A percentile compares a stretch with the other conserved stretches of the same genome.
Conservation (phyloP, 306 rosid species). For the Castanea crenata region DNA sequence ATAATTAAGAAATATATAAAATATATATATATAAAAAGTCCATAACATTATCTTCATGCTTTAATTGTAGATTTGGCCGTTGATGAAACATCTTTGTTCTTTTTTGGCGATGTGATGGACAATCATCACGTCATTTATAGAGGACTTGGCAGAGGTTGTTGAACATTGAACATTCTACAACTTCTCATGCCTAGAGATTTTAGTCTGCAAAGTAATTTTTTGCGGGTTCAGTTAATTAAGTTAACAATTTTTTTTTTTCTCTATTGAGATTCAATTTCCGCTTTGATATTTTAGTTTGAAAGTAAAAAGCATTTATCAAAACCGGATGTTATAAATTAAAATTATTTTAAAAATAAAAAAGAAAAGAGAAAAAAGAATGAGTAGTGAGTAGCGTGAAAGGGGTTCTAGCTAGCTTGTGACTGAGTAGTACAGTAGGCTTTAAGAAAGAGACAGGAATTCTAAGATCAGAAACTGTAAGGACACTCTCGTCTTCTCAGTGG, state of each 20-base stretch:
- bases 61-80: slow-evolving; percentile 6
- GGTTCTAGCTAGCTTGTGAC: neutral
- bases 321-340: rapidly evolving
- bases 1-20: slow-evolving; percentile 3
- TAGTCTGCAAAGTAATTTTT: neutral
- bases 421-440: too few relatives aligned
- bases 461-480: neutral
- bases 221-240: too few relatives aligned
- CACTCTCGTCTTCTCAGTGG: neutral
- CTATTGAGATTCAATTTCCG: too few relatives aligned
- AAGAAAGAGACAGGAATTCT: neutral
- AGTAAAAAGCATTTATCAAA: too few relatives aligned
- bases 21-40: neutral
- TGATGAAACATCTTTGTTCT: neutral
- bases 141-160: neutral
- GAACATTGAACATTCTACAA: neutral
- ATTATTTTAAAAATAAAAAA: too few relatives aligned
- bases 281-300: too few relatives aligned
- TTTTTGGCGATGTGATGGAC: neutral
- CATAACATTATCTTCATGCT: slow-evolving; percentile 13
- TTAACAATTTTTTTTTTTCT: too few relatives aligned
- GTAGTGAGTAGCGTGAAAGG: too few relatives aligned
- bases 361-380: rapidly evolving
- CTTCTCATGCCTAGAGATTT: neutral
- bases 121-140: neutral